A percentile compares a stretch with the other conserved stretches of the same genome.
Conservation (phyloP, 345 rosid species). For the Cardamine chenopodiifolia region DNA sequence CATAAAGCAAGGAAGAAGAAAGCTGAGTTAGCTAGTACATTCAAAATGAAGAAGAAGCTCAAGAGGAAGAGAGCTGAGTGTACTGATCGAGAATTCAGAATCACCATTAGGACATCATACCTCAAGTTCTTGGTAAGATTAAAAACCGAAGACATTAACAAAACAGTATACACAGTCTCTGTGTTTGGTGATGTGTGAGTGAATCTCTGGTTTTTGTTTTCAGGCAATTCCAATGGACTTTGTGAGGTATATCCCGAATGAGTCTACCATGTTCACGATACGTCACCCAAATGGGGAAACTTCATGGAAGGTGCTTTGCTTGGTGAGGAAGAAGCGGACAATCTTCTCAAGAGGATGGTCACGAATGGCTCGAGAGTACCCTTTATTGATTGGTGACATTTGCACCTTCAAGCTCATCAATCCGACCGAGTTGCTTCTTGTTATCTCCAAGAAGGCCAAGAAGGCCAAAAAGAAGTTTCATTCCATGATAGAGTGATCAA, state of each 20-base stretch:
- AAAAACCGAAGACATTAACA: neutral
- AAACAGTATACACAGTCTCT: neutral
- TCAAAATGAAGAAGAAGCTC: neutral
- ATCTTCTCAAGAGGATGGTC: constrained; percentile 35
- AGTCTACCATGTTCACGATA: neutral
- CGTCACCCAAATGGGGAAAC: constrained; percentile 1
- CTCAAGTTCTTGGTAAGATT: constrained; percentile 36
- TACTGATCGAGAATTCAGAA: constrained; percentile 9
- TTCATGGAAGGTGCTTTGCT: constrained; percentile 28
- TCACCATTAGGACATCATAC: constrained; percentile 32
- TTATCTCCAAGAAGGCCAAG: constrained; percentile 4
- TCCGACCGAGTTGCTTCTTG: constrained; percentile 26
- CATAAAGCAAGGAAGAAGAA: neutral
- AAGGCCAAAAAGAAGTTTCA: neutral
- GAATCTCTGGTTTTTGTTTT: neutral
- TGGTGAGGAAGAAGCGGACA: constrained; percentile 20
- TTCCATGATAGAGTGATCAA: neutral
- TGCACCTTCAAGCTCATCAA: constrained; percentile 33
- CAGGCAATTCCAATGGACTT: constrained; percentile 34
- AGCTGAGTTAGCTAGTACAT: neutral
- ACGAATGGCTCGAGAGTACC: constrained; percentile 23
- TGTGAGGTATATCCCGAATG: neutral
- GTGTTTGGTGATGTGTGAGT: neutral
- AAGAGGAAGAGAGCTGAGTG: neutral
- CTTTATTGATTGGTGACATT: constrained; percentile 13